A percentile compares a stretch with the other conserved stretches of the same genome.
Evolutionary conservation across 1,284 basidiomycete species (phyloP).

Genomic region (Porodaedalea pini): DNA sequence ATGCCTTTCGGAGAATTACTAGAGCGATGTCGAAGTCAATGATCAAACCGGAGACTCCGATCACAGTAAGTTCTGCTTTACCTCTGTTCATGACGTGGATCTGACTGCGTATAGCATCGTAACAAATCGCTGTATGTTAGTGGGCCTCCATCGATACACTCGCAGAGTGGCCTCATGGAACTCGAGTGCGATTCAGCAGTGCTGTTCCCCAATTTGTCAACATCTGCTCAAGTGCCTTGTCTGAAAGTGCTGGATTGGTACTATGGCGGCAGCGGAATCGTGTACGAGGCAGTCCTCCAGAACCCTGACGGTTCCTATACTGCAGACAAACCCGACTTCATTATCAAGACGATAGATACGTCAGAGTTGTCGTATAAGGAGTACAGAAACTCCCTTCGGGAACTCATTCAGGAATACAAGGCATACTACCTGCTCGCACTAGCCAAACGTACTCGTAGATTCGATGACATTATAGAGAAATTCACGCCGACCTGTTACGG

Average conservation of each 20-base stretch:
- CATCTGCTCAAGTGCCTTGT: not conserved
- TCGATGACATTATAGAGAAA: not conserved
- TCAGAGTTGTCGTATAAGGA: not conserved
- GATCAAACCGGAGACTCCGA: not conserved
- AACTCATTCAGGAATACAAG: constrained; percentile 4
- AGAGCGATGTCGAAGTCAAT: not conserved
- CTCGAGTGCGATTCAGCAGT: not conserved
- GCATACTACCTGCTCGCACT: constrained; percentile 1
- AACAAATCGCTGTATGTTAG: not conserved
- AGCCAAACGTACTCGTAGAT: not conserved
- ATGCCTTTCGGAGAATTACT: not conserved
- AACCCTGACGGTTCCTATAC: not conserved
- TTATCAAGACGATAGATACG: not conserved
- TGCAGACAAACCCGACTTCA: not conserved
- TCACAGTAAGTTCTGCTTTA: not conserved
- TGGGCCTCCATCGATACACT: not conserved
- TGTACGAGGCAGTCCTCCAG: not conserved
- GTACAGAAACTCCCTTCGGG: no score
- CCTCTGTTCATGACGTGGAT: not conserved
- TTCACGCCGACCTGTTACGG: constrained; percentile 2
- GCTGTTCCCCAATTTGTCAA: not conserved
- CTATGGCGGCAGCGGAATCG: not conserved
- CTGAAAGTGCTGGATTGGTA: not conserved
- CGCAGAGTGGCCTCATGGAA: not conserved
- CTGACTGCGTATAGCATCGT: not conserved